A percentile compares a stretch with the other conserved stretches of the same genome.
Evolutionary conservation across 306 rosid species (phyloP).

Genomic region (Neltuma alba): DNA sequence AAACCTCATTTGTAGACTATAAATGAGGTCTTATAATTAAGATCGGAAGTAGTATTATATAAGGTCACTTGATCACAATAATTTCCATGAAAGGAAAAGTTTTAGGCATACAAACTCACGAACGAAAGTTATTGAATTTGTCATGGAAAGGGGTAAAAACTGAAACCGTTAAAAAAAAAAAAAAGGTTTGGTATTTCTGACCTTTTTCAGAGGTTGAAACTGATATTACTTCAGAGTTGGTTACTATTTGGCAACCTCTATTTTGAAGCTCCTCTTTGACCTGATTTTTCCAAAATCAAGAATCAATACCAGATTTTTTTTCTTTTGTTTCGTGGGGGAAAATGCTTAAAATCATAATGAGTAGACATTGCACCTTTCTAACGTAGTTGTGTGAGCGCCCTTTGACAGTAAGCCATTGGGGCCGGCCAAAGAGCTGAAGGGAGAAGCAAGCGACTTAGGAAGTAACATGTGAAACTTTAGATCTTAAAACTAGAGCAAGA

Average conservation of each 20-base stretch:
- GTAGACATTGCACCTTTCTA: conserved; percentile 47
- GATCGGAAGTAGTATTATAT: too few species aligned
- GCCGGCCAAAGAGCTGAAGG: conserved; percentile 79
- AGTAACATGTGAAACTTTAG: background rate
- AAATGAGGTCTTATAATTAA: too few species aligned
- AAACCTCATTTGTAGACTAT: too few species aligned
- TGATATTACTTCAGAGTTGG: conserved; percentile 54
- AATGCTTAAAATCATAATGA: conserved; percentile 8
- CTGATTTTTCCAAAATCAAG: conserved; percentile 43
- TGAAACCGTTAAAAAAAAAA: background rate
- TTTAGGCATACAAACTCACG: background rate
- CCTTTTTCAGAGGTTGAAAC: conserved; percentile 68
- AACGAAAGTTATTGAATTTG: background rate
- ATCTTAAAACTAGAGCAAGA: conserved; percentile 11
- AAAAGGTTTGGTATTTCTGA: conserved; percentile 33
- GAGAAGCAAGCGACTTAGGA: conserved; percentile 29
- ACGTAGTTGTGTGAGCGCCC: conserved; percentile 77
- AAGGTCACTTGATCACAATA: background rate
- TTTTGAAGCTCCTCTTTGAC: conserved; percentile 72
- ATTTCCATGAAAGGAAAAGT: too few species aligned
- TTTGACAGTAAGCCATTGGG: conserved; percentile 89
- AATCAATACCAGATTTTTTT: background rate
- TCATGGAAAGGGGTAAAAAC: conserved; percentile 11
- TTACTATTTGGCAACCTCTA: conserved; percentile 59
- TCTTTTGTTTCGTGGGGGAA: too few species aligned